A percentile compares a stretch with the other conserved stretches of the same genome.
Conservation (phyloP, 371 early-diverging fungal species). For the Mortierella sp. region DNA sequence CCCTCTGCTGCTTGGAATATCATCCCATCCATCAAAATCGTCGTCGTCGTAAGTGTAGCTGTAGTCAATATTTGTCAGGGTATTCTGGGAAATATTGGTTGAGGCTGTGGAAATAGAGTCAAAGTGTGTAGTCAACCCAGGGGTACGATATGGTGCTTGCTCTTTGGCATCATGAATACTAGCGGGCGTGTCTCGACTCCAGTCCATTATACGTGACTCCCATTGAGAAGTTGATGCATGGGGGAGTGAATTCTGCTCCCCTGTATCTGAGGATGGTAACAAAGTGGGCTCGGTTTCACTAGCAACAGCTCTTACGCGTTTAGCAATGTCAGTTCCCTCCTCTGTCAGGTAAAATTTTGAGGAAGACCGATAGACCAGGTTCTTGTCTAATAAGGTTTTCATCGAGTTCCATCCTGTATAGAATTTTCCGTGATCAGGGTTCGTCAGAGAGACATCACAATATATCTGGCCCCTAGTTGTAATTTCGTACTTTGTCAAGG, state of each 20-base stretch:
- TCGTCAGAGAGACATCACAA: constrained; percentile 76
- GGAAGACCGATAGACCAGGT: constrained; percentile 75
- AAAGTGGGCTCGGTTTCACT: not conserved
- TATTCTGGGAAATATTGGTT: not conserved
- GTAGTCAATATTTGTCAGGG: not conserved
- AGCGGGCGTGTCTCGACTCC: not conserved
- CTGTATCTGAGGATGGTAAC: not conserved
- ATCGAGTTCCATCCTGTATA: constrained; percentile 89
- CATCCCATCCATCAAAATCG: not conserved
- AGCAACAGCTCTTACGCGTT: constrained; percentile 57
- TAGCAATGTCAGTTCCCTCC: constrained; percentile 76
- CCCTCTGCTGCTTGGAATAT: not conserved
- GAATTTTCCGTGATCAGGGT: constrained; percentile 63
- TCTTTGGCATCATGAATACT: not conserved
- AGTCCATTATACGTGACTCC: constrained; percentile 1
- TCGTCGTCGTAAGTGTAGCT: not conserved
- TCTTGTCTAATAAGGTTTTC: constrained; percentile 76
- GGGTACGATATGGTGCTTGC: no score
- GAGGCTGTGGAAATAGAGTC: not conserved
- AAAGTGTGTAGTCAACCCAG: not conserved
- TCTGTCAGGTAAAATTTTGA: constrained; percentile 79
- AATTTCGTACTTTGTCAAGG: constrained; percentile 70
- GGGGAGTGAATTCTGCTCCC: not conserved
- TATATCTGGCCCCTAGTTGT: constrained; percentile 70
- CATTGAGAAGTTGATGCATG: not conserved